These are phyloP conservation scores for Aspergillus diversus DNA, from an alignment of 495 filamentous ascomycete species.

Conservation along the genomic window DNA sequence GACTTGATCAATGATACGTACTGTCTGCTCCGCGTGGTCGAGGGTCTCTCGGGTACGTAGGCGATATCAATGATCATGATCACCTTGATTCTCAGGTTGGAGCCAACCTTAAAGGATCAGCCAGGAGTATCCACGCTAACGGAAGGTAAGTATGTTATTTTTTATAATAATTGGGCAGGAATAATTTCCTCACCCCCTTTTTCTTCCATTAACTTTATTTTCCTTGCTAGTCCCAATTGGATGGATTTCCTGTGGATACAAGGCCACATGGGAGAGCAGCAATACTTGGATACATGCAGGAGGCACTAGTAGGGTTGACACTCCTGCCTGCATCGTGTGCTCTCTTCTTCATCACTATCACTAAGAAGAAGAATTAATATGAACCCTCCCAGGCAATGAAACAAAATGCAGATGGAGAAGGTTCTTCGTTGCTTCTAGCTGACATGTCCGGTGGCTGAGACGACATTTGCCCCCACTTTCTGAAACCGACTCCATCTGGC, in stretches of 20 bases:
- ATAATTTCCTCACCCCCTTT: not conserved
- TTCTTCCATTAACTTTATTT: not conserved
- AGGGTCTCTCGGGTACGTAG: too few species aligned
- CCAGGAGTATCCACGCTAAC: too few species aligned
- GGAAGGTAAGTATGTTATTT: too few species aligned
- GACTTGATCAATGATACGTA: too few species aligned
- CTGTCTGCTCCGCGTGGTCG: too few species aligned
- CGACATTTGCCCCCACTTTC: constrained; percentile 18
- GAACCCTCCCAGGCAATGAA: not conserved
- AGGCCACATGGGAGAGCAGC: not conserved
- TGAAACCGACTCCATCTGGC: constrained; percentile 18
- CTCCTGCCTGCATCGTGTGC: not conserved
- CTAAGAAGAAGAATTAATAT: not conserved
- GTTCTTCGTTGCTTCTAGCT: constrained; percentile 36
- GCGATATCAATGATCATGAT: too few species aligned
- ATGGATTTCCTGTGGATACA: not conserved
- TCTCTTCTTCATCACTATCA: not conserved
- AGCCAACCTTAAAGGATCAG: too few species aligned
- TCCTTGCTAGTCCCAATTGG: not conserved
- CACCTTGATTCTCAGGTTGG: too few species aligned
- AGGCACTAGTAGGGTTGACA: not conserved
- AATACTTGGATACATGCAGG: too few species aligned
- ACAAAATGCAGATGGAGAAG: constrained; percentile 15
- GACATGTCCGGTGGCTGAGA: constrained; percentile 23
- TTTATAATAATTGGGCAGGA: not conserved